Evolutionary conservation across 2,329 filamentous ascomycete genomes (phyloP).

Genomic region (Thermothelomyces thermophilus): DNA sequence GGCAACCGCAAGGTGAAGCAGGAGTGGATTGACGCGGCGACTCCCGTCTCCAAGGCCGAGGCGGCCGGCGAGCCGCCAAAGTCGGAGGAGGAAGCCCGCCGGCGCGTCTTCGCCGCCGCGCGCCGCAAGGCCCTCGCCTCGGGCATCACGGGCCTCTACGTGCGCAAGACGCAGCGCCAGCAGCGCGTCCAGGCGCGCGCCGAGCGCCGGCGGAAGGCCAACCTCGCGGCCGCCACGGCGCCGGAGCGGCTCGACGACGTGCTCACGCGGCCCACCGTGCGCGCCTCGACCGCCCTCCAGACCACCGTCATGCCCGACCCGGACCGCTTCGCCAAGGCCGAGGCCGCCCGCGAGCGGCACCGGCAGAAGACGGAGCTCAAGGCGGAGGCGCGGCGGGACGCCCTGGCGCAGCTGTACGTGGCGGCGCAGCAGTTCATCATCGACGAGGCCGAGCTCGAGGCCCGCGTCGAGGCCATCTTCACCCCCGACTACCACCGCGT

Average conservation of each 20-base stretch:
- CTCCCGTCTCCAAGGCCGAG: conserved; percentile 45
- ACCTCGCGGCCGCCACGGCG: conserved; percentile 47
- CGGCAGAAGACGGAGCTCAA: conserved; percentile 43
- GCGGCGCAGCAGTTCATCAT: conserved; percentile 84
- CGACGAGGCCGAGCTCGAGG: conserved; percentile 67
- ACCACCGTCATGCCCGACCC: conserved; percentile 56
- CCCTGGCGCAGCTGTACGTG: conserved; percentile 83
- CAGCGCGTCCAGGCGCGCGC: conserved; percentile 23
- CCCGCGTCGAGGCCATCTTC: conserved; percentile 70
- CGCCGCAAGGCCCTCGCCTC: conserved; percentile 66
- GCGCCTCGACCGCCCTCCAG: conserved; percentile 42
- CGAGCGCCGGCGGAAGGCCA: conserved; percentile 40
- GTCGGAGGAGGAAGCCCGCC: conserved; percentile 51
- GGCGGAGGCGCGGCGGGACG: conserved; percentile 56
- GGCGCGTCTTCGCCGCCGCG: conserved; percentile 62
- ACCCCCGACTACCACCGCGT: conserved; percentile 40
- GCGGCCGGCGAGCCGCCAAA: conserved; percentile 31
- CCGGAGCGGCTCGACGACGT: conserved; percentile 70
- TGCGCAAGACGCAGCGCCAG: conserved; percentile 50
- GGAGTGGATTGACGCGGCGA: conserved; percentile 55
- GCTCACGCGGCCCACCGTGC: conserved; percentile 63
- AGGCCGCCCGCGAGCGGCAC: conserved; percentile 36
- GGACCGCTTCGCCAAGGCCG: conserved; percentile 49
- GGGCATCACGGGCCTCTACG: conserved; percentile 63
- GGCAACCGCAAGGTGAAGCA: conserved; percentile 54